Conservation (phyloP, 495 filamentous ascomycete genomes). For the Lepidopterella palustris region DNA sequence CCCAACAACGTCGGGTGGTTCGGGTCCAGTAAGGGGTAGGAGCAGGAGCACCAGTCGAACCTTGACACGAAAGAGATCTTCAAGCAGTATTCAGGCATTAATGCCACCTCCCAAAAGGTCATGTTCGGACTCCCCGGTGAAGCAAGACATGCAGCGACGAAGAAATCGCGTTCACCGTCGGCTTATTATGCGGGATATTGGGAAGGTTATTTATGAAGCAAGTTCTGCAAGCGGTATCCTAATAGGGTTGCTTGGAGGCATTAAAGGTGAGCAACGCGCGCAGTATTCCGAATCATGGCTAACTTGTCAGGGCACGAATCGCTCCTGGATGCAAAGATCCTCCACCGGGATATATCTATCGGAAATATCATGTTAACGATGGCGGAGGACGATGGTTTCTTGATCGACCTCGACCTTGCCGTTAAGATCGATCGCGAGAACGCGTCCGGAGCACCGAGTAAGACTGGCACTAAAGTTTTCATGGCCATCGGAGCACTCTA, state of each 20-base stretch:
- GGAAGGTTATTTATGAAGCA: not conserved
- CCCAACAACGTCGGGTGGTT: not conserved
- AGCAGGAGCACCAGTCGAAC: not conserved
- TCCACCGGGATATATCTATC: conserved; percentile 33
- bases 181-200: not conserved
- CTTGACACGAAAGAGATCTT: conserved; percentile 5
- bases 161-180: conserved; percentile 6
- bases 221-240: not conserved
- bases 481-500: conserved; percentile 37
- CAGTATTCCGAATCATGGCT: not conserved
- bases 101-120: conserved; percentile 4
- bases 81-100: not conserved
- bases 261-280: not conserved
- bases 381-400: conserved; percentile 9
- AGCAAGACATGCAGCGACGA: not conserved
- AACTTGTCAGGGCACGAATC: conserved; percentile 5
- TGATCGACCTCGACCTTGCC: conserved; percentile 11
- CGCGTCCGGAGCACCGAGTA: conserved; percentile 34
- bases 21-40: not conserved
- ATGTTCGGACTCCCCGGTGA: conserved; percentile 3
- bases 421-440: conserved; percentile 6
- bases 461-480: conserved; percentile 43
- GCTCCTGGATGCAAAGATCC: conserved; percentile 1
- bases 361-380: conserved; percentile 42
- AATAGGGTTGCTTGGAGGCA: not conserved